Percentiles rank a stretch among this genome's conserved stretches.
Evolutionary conservation across 2,329 filamentous ascomycete species (phyloP).

Genomic region (Fusarium dimerum): DNA sequence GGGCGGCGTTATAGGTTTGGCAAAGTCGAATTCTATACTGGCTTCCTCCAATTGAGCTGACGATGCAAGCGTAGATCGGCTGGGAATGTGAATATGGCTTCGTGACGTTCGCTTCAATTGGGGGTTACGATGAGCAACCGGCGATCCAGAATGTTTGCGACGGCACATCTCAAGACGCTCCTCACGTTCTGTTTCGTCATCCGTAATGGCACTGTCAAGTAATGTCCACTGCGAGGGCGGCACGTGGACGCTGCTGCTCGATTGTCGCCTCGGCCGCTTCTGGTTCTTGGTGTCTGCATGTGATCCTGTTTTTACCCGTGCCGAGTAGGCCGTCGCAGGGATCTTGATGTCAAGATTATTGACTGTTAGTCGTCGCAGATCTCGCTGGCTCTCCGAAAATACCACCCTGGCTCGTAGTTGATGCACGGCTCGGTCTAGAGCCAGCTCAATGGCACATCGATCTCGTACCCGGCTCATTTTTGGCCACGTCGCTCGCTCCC

Average conservation of each 20-base stretch:
- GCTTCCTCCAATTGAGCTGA: conserved; percentile 16
- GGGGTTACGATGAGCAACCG: conserved; percentile 37
- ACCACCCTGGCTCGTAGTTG: conserved; percentile 66
- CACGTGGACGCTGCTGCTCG: conserved; percentile 49
- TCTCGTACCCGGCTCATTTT: conserved; percentile 84
- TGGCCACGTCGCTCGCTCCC: conserved; percentile 89
- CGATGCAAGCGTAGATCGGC: conserved; percentile 16
- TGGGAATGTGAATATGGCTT: conserved; percentile 38
- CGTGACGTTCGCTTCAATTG: conserved; percentile 45
- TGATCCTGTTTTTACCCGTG: conserved; percentile 18
- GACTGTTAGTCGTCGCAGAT: conserved; percentile 51
- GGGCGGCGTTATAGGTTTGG: conserved; percentile 34
- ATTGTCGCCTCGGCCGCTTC: conserved; percentile 48
- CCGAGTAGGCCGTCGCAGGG: conserved; percentile 14
- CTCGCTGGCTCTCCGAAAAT: conserved; percentile 66
- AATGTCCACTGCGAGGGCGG: conserved; percentile 37
- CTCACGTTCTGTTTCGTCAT: conserved; percentile 47
- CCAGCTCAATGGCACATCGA: conserved; percentile 84
- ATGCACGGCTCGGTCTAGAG: conserved; percentile 75
- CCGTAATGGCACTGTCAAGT: conserved; percentile 43
- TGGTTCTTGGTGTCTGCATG: conserved; percentile 30
- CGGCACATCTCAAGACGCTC: conserved; percentile 46
- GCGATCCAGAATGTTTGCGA: conserved; percentile 26
- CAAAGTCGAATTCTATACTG: conserved; percentile 38
- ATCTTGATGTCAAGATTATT: conserved; percentile 27